Conservation (phyloP, 2,329 filamentous ascomycete genomes). For the Aspergillus sp. region DNA sequence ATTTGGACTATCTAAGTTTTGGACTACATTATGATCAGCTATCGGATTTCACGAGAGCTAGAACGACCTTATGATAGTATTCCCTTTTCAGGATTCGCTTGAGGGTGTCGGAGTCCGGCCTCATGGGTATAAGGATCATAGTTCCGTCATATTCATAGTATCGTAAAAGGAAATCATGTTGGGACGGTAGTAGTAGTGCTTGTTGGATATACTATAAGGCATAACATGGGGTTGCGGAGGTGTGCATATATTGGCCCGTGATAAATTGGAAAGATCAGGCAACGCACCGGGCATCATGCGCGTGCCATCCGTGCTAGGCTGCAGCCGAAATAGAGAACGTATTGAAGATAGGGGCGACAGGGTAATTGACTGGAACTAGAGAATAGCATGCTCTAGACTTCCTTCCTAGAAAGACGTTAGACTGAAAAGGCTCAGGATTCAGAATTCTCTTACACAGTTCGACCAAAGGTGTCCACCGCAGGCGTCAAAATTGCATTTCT, state of each 20-base stretch:
- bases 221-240: not conserved
- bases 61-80: not conserved
- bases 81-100: not conserved
- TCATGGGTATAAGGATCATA: not conserved
- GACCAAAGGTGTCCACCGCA: conserved; percentile 28
- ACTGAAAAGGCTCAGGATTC: no score
- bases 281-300: not conserved
- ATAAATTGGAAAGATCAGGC: not conserved
- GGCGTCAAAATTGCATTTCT: conserved; percentile 60
- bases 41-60: not conserved
- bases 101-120: not conserved
- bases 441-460: conserved; percentile 24
- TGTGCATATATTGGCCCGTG: not conserved
- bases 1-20: not conserved
- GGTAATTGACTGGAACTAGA: not conserved
- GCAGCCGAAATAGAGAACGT: not conserved
- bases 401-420: conserved; percentile 27
- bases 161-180: not conserved
- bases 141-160: not conserved
- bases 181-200: not conserved
- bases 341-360: not conserved
- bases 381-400: conserved; percentile 20
- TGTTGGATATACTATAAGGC: not conserved
- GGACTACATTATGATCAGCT: not conserved
- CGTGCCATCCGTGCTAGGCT: not conserved